Base-by-base conservation (phyloP, 805 yeast species). In the Diddensiella transvaalensis region DNA sequence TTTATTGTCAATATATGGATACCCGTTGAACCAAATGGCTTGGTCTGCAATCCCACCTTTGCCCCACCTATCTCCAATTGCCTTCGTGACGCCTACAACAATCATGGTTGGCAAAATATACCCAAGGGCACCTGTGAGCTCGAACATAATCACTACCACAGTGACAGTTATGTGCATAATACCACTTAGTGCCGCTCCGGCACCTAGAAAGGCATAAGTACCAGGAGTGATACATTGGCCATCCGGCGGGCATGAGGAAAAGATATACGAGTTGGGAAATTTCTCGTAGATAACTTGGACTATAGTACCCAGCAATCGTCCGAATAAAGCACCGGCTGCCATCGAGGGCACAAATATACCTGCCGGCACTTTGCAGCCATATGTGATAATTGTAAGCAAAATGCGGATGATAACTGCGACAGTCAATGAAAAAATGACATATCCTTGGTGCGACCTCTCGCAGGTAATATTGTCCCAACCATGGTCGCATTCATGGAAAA, bases 41-140 rank as follows among this genome's bases (percentile, higher is more conserved):
- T 88, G 95, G 62, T 93, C 99, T 0, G 99, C 96, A 51, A 93
- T 91, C 1, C 98, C 99, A 10, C 85, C 87, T 21, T 76, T 72
- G 2, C 96, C 95, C 72, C 84, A 82, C 47, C 69, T 73, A 50
- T 86, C 93, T 56, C 80, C 79, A n/a, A 93, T 80, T 32, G 81
- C 68, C 59, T 87, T 87, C 2, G 98, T 90, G 6, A 83, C 78
- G 1, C 96, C 91, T 1, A 93, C 96, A 0, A 88, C 95, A 45
- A 93, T 85, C 99, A 93, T 93, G 0, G 96, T 87, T 2, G 99
- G 99, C 10, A 95, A 76, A 51, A 93, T 86, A 62, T 87, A 93
- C 42, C 85, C 79, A 47, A 90, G 71, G 0, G 99, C 99, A 26
- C 99, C 99, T 0, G 99, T 93, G 47, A 93, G 70, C 67, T 93